Evolutionary conservation across 129 eudicot species (phyloP).

Genomic region (Lactuca sativa): DNA sequence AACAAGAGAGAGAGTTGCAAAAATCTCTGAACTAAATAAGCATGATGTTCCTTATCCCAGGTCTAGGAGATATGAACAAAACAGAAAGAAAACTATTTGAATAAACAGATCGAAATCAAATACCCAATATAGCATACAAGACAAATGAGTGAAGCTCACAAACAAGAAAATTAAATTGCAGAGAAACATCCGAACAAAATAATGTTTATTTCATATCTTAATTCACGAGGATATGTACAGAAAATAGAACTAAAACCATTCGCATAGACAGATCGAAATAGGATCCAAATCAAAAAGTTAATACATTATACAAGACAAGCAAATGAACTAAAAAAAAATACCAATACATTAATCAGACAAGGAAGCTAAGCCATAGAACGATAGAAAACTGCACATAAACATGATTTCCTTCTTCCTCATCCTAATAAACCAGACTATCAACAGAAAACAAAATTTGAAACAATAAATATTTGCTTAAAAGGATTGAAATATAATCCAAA

Average conservation of each 20-base stretch:
- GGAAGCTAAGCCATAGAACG: constrained; percentile 4
- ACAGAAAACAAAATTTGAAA: background rate
- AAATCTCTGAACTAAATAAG: no score
- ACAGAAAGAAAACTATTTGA: background rate
- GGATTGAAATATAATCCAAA: background rate
- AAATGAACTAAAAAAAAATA: background rate
- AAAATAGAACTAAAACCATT: background rate
- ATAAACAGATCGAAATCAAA: background rate
- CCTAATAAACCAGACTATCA: constrained; percentile 6
- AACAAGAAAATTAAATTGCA: background rate
- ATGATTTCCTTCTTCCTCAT: constrained; percentile 12
- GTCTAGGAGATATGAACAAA: background rate
- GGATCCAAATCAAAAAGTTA: background rate
- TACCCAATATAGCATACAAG: background rate
- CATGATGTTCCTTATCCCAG: background rate
- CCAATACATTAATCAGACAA: constrained; percentile 12
- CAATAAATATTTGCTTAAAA: background rate
- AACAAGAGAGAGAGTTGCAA: no score
- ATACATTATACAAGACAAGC: background rate
- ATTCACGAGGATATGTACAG: background rate
- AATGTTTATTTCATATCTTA: background rate
- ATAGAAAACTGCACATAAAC: background rate
- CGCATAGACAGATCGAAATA: background rate
- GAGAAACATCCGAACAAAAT: background rate
- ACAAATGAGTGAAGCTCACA: background rate